These are phyloP conservation scores for Coemansia sp. DNA, from an alignment of 192 early-diverging fungal genomes.

Conservation along the genomic window DNA sequence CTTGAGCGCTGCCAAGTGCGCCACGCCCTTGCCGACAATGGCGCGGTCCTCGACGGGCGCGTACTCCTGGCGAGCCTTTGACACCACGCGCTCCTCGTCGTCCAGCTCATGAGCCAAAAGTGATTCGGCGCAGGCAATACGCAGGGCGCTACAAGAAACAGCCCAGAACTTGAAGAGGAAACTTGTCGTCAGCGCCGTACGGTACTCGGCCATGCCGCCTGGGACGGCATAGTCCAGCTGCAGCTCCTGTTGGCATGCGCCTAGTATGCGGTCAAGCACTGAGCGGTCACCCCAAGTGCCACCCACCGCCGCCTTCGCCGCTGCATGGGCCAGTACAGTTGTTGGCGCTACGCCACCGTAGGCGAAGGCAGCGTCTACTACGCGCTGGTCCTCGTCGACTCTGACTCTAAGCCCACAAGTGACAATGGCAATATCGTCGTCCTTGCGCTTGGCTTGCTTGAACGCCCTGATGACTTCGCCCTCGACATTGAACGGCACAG, in stretches of 20 bases:
- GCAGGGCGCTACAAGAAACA: conserved; percentile 21
- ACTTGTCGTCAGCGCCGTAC: conserved; percentile 62
- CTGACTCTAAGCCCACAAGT: conserved; percentile 71
- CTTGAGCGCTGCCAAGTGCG: conserved; percentile 78
- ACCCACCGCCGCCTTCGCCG: conserved; percentile 56
- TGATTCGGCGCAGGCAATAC: conserved; percentile 17
- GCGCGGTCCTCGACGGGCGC: conserved; percentile 39
- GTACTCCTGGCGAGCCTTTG: conserved; percentile 57
- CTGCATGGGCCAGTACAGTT: conserved; percentile 62
- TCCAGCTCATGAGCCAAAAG: conserved; percentile 21
- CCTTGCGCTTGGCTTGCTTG: conserved; percentile 88
- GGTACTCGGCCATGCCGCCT: conserved; percentile 75
- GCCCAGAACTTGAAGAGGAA: conserved; percentile 76
- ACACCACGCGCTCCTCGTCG: conserved; percentile 16
- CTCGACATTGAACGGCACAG: conserved; percentile 64
- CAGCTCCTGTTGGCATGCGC: conserved; percentile 40
- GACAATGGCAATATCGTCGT: conserved; percentile 90
- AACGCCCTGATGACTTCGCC: conserved; percentile 72
- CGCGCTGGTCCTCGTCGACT: conserved; percentile 52
- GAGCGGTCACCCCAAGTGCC: conserved; percentile 61
- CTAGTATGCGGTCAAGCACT: conserved; percentile 55
- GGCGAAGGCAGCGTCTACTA: conserved; percentile 67
- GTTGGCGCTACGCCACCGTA: conserved; percentile 83
- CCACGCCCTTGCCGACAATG: conserved; percentile 66
- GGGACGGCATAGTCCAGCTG: conserved; percentile 60